Conservation (phyloP, 768 basidiomycete genomes). For the Sutorius australiensis region DNA sequence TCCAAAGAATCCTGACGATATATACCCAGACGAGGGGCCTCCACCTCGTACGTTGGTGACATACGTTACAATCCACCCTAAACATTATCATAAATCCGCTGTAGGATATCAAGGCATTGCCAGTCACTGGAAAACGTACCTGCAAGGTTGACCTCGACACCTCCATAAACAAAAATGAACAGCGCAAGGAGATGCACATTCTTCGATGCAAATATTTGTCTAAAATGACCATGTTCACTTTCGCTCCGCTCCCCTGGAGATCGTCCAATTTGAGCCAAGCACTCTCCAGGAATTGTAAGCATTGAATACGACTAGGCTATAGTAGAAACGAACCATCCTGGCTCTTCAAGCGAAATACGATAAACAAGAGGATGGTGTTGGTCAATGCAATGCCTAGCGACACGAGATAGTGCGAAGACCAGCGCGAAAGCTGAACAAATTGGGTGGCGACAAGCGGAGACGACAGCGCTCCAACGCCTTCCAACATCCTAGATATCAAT, state of each 20-base stretch:
- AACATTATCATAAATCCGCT: not conserved
- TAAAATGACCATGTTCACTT: slow-evolving; percentile 37
- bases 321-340: slow-evolving; percentile 56
- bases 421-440: slow-evolving; percentile 59
- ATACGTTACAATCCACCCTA: slow-evolving; percentile 72
- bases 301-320: not conserved
- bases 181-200: slow-evolving; percentile 60
- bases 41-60: slow-evolving; percentile 42
- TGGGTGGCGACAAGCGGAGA: slow-evolving; percentile 80
- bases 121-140: slow-evolving; percentile 28
- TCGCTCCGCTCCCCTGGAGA: slow-evolving; percentile 34
- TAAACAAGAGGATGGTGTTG: slow-evolving; percentile 49
- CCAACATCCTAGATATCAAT: slow-evolving; percentile 3
- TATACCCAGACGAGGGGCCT: slow-evolving; percentile 44
- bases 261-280: slow-evolving; percentile 52
- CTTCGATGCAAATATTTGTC: slow-evolving; percentile 49
- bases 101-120: not conserved
- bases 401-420: slow-evolving; percentile 77
- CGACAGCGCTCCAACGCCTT: slow-evolving; percentile 62
- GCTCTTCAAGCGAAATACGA: slow-evolving; percentile 62
- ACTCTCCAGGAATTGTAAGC: slow-evolving; percentile 41
- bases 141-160: slow-evolving; percentile 55
- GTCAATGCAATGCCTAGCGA: slow-evolving; percentile 63
- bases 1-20: slow-evolving; percentile 55
- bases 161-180: slow-evolving; percentile 65